These are phyloP conservation scores for Ophiostoma tasmaniense DNA, from an alignment of 2,329 filamentous ascomycete genomes.

Conservation along the genomic window DNA sequence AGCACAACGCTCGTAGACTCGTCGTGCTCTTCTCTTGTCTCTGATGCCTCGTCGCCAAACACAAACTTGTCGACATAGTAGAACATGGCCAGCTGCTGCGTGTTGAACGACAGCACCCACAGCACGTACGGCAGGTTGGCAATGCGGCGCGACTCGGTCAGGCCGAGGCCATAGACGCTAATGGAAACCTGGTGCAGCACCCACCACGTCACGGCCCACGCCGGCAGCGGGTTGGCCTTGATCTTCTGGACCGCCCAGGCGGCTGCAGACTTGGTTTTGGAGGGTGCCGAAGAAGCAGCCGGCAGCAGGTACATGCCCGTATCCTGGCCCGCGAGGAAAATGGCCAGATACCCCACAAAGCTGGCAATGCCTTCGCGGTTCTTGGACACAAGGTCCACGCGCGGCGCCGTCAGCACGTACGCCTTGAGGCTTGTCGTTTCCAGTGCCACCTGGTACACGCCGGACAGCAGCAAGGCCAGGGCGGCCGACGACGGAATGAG, in stretches of 20 bases:
- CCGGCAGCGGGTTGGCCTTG: slow-evolving; percentile 43
- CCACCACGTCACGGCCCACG: slow-evolving; percentile 61
- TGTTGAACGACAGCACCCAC: slow-evolving; percentile 90
- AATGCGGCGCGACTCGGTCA: slow-evolving; percentile 76
- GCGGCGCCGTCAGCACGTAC: slow-evolving; percentile 74
- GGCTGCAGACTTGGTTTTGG: slow-evolving; percentile 15
- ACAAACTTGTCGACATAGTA: slow-evolving; percentile 68
- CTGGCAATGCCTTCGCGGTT: slow-evolving; percentile 96
- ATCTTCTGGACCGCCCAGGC: neutral
- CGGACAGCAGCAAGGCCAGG: slow-evolving; percentile 60
- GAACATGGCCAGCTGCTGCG: slow-evolving; percentile 69
- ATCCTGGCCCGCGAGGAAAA: slow-evolving; percentile 84
- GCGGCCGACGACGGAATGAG: slow-evolving; percentile 68
- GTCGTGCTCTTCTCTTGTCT: slow-evolving; percentile 50
- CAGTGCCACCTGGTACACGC: slow-evolving; percentile 65
- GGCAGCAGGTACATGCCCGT: slow-evolving; percentile 74
- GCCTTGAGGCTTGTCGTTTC: slow-evolving; percentile 70
- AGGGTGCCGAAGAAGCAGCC: neutral
- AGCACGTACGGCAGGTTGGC: slow-evolving; percentile 91
- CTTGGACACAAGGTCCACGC: slow-evolving; percentile 70
- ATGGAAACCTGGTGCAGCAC: slow-evolving; percentile 62
- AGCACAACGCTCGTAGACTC: slow-evolving; percentile 74
- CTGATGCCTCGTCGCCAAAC: slow-evolving; percentile 51
- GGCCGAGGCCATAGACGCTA: slow-evolving; percentile 56
- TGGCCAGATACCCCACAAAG: slow-evolving; percentile 86